These are phyloP conservation scores for Metarhizium guizhouense DNA, from an alignment of 2,329 filamentous ascomycete genomes.

Conservation along the genomic window DNA sequence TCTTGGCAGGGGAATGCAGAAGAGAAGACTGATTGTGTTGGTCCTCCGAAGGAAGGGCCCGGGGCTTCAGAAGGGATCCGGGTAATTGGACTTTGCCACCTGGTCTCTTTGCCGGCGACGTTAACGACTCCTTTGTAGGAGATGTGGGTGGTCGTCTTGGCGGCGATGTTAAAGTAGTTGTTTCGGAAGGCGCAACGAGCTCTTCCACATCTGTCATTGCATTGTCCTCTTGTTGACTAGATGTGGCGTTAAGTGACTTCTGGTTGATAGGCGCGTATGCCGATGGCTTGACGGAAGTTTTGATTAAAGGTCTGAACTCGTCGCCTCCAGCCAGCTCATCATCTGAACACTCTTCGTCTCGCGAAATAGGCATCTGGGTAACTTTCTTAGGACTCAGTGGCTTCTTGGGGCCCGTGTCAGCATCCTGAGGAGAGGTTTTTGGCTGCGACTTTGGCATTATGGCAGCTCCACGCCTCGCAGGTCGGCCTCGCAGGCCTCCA, in stretches of 20 bases:
- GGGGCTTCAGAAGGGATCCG: conserved; percentile 22
- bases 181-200: neutral
- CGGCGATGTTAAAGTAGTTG: conserved; percentile 37
- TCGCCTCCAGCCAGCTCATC: conserved; percentile 48
- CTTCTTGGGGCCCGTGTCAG: conserved; percentile 24
- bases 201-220: conserved; percentile 2
- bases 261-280: conserved; percentile 2
- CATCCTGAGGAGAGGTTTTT: conserved; percentile 20
- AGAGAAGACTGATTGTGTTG: conserved; percentile 19
- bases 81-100: conserved; percentile 18
- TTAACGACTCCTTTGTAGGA: conserved; percentile 45
- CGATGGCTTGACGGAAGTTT: conserved; percentile 43
- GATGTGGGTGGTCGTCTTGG: conserved; percentile 45
- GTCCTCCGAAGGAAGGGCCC: conserved; percentile 3
- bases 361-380: conserved; percentile 42
- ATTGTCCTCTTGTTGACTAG: conserved; percentile 9
- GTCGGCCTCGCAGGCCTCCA: conserved; percentile 23
- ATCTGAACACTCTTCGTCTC: conserved; percentile 41
- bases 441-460: conserved; percentile 24
- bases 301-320: conserved; percentile 44
- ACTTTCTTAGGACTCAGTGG: conserved; percentile 59
- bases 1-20: conserved; percentile 42
- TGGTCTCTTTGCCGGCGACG: conserved; percentile 43
- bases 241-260: conserved; percentile 10
- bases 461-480: conserved; percentile 33